Evolutionary conservation across 2,329 filamentous ascomycete species (phyloP).

Genomic region (Akanthomyces muscarius): DNA sequence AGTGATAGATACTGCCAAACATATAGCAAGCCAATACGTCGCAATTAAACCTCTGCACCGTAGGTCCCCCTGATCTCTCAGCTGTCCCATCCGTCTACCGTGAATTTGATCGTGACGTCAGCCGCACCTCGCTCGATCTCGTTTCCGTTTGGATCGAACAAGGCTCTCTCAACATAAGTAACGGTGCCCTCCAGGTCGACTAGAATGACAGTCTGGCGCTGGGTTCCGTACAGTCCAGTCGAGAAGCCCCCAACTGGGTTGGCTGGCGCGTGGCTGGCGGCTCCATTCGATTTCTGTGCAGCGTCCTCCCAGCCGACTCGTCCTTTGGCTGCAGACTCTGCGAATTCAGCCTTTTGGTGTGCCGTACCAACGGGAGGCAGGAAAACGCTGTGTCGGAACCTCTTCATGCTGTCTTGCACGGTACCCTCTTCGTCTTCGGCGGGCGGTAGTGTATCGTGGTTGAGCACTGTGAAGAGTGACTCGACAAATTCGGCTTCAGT

Average conservation of each 20-base stretch:
- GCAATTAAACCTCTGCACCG: too few species aligned
- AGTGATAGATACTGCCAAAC: too few species aligned
- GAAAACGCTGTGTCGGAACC: slow-evolving; percentile 39
- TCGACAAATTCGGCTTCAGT: slow-evolving; percentile 48
- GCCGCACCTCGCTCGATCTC: slow-evolving; percentile 49
- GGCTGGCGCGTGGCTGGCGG: slow-evolving; percentile 21
- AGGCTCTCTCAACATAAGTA: slow-evolving; percentile 54
- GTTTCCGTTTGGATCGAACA: slow-evolving; percentile 57
- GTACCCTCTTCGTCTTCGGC: slow-evolving; percentile 41
- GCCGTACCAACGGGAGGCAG: slow-evolving; percentile 48
- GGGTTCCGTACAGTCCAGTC: slow-evolving; percentile 60
- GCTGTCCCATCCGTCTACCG: slow-evolving; percentile 50
- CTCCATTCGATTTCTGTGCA: slow-evolving; percentile 27
- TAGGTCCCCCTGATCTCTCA: neutral
- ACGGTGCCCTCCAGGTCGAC: slow-evolving; percentile 62
- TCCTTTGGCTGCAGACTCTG: slow-evolving; percentile 1
- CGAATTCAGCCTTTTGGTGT: slow-evolving; percentile 33
- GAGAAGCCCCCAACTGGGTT: slow-evolving; percentile 41
- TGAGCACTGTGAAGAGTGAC: slow-evolving; percentile 51
- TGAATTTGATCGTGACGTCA: slow-evolving; percentile 53
- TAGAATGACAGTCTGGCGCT: slow-evolving; percentile 59
- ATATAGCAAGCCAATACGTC: too few species aligned
- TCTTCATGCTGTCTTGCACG: slow-evolving; percentile 9
- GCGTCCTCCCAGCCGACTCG: neutral
- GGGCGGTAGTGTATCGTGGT: slow-evolving; percentile 52